phyloP scores from a whole-genome alignment of 257 asterid genomes.

The Penstemon eatonii region DNA sequence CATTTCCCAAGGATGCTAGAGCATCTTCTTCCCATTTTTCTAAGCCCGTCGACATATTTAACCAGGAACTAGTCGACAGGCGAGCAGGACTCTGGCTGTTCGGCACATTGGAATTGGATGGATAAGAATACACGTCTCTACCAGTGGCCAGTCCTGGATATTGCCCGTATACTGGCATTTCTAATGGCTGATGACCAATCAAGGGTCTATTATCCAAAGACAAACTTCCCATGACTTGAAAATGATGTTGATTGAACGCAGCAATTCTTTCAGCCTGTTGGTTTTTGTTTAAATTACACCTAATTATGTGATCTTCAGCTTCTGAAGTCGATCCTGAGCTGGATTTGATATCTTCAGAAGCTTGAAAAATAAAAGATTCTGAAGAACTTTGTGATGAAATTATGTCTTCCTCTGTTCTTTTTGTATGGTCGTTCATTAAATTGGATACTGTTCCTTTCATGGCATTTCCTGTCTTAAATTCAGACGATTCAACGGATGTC shows the following conservation, averaged over 20 bases:
- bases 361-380: constrained; percentile 61
- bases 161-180: constrained; percentile 31
- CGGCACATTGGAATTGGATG: constrained; percentile 32
- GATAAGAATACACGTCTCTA: constrained; percentile 29
- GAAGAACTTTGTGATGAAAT: constrained; percentile 82
- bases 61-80: constrained; percentile 36
- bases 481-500: constrained; percentile 40
- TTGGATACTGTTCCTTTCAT: constrained; percentile 24
- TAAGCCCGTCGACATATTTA: constrained; percentile 40
- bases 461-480: constrained; percentile 34
- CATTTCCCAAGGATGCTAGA: constrained; percentile 38
- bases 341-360: constrained; percentile 58
- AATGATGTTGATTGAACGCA: constrained; percentile 40
- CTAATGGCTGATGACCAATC: constrained; percentile 43
- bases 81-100: constrained; percentile 30
- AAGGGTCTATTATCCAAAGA: constrained; percentile 27
- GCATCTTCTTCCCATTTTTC: constrained; percentile 44
- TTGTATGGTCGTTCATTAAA: constrained; percentile 34
- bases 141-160: constrained; percentile 23
- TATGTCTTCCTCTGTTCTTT: constrained; percentile 54
- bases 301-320: constrained; percentile 51
- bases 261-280: constrained; percentile 36
- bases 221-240: constrained; percentile 31
- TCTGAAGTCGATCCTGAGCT: constrained; percentile 74
- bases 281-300: constrained; percentile 42